These are phyloP conservation scores for Colletotrichum gigasporum DNA, from an alignment of 2,329 filamentous ascomycete species.

Conservation along the genomic window DNA sequence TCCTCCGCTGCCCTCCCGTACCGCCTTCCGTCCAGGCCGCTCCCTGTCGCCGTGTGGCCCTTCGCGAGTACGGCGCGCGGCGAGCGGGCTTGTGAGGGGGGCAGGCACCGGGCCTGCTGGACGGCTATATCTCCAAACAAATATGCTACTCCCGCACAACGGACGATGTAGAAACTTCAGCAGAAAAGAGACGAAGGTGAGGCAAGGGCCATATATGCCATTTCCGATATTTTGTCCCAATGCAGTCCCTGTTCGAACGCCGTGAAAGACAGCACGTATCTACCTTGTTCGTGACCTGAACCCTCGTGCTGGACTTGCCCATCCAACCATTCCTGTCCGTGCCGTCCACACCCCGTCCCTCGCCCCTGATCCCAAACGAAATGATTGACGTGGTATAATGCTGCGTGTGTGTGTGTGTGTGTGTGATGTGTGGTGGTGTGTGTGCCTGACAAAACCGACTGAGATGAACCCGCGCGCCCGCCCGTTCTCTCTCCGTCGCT, in stretches of 20 bases:
- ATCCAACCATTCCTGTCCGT: not conserved
- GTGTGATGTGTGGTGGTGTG: not conserved
- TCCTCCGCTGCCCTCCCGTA: not conserved
- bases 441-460: not conserved
- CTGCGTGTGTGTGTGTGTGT: too few relatives aligned
- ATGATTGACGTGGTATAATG: not conserved
- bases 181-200: not conserved
- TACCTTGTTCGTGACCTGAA: too few relatives aligned
- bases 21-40: too few relatives aligned
- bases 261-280: too few relatives aligned
- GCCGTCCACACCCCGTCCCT: not conserved
- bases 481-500: slow-evolving; percentile 1
- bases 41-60: too few relatives aligned
- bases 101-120: slow-evolving; percentile 2
- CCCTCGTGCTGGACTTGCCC: too few relatives aligned
- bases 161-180: not conserved
- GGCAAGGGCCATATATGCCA: not conserved
- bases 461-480: slow-evolving; percentile 13
- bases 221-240: not conserved
- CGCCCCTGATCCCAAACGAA: not conserved
- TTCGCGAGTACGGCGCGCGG: too few relatives aligned
- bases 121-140: slow-evolving; percentile 16
- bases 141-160: slow-evolving; percentile 11
- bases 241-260: not conserved
- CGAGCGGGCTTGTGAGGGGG: too few relatives aligned